phyloP scores from a whole-genome alignment of 257 asterid species.

The Solanum rostratum region DNA sequence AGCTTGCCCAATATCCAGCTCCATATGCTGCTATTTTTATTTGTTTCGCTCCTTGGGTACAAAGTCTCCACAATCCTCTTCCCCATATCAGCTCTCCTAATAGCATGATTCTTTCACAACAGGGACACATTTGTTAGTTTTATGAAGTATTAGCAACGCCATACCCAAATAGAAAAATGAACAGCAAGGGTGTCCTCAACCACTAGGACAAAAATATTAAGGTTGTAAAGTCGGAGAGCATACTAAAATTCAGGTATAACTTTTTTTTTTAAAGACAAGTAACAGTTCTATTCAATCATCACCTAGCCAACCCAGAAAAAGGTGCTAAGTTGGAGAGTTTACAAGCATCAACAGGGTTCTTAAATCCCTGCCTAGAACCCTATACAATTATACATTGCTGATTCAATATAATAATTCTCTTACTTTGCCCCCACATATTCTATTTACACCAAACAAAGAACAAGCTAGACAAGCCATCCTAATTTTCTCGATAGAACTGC shows the following conservation, averaged over 20 bases:
- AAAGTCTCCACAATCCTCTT: conserved; percentile 72
- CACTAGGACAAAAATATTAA: neutral
- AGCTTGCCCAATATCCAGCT: conserved; percentile 56
- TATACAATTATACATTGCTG: too few relatives aligned
- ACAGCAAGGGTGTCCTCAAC: neutral
- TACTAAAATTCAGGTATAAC: neutral
- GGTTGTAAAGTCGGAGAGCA: neutral
- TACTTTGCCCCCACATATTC: too few relatives aligned
- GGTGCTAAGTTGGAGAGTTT: too few relatives aligned
- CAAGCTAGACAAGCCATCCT: too few relatives aligned
- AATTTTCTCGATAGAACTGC: too few relatives aligned
- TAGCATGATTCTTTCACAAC: conserved; percentile 74
- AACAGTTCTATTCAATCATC: too few relatives aligned
- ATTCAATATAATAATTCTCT: too few relatives aligned
- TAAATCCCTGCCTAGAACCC: too few relatives aligned
- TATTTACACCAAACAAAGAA: too few relatives aligned
- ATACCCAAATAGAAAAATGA: neutral
- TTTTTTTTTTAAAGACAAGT: too few relatives aligned
- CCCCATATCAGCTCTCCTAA: conserved; percentile 78
- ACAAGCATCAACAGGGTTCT: too few relatives aligned
- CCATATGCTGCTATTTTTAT: conserved; percentile 42
- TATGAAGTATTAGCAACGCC: neutral
- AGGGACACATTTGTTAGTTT: conserved; percentile 4
- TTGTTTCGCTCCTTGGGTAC: conserved; percentile 32
- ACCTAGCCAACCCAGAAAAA: too few relatives aligned